Percentiles rank a stretch among this genome's conserved stretches.
Evolutionary conservation across 2,329 filamentous ascomycete genomes (phyloP).

Genomic region (Macrophomina tecta): DNA sequence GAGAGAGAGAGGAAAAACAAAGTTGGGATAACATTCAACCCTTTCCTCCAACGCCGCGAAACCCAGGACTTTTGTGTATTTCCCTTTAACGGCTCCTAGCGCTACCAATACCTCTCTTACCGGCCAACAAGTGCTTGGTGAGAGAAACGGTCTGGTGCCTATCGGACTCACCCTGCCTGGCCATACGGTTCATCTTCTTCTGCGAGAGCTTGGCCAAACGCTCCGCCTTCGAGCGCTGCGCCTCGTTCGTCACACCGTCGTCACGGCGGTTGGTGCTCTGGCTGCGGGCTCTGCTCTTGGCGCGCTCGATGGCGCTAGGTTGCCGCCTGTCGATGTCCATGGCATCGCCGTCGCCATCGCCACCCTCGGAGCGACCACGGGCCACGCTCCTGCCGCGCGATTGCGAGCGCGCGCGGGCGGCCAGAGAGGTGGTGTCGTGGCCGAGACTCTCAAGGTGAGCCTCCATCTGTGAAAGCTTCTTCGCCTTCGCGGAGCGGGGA

Average conservation of each 20-base stretch:
- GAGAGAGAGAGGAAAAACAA: conserved; percentile 1
- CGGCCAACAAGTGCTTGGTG: conserved; percentile 88
- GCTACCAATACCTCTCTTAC: conserved; percentile 94
- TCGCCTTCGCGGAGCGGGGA: conserved; percentile 79
- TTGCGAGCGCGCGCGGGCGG: conserved; percentile 73
- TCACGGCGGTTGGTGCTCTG: conserved; percentile 72
- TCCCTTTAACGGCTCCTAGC: conserved; percentile 62
- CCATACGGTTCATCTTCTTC: conserved; percentile 99
- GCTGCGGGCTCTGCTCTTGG: conserved; percentile 73
- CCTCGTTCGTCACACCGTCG: conserved; percentile 75
- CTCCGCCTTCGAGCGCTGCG: conserved; percentile 77
- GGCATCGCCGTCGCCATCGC: conserved; percentile 66
- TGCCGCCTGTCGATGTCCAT: conserved; percentile 69
- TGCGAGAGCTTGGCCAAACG: conserved; percentile 86
- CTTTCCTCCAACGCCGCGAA: conserved; percentile 17
- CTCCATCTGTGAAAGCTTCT: conserved; percentile 86
- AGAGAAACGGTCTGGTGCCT: conserved; percentile 82
- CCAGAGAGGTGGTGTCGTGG: conserved; percentile 78
- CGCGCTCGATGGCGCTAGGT: conserved; percentile 54
- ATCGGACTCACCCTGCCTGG: conserved; percentile 94
- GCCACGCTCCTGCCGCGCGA: conserved; percentile 74
- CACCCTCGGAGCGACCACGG: conserved; percentile 60
- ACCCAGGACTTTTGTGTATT: conserved; percentile 4
- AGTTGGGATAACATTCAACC: background rate
- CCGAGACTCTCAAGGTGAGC: conserved; percentile 83